phyloP scores from a whole-genome alignment of 2,329 filamentous ascomycete genomes.

The Penicillium sp. region DNA sequence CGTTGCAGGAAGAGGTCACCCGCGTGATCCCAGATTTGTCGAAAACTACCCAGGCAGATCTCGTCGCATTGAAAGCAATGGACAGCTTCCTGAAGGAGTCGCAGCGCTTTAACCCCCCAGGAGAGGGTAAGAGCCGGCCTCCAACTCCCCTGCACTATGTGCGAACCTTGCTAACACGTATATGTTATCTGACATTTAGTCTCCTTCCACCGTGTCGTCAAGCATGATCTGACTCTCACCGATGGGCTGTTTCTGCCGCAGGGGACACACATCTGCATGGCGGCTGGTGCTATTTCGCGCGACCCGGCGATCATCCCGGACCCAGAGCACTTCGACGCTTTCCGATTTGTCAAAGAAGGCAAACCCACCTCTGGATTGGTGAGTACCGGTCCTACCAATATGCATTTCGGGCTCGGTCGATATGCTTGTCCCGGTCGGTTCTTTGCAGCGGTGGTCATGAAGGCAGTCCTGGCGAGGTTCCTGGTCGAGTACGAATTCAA shows the following conservation, averaged over 20 bases:
- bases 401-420: conserved; percentile 30
- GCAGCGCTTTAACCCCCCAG: conserved; percentile 5
- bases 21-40: neutral
- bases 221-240: too few relatives aligned
- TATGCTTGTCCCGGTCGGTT: conserved; percentile 46
- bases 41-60: conserved; percentile 3
- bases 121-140: neutral
- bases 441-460: conserved; percentile 50
- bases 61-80: conserved; percentile 5
- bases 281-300: neutral
- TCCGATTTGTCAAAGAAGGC: conserved; percentile 8
- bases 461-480: conserved; percentile 47
- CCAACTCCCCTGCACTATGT: too few relatives aligned
- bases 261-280: too few relatives aligned
- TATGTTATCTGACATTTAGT: too few relatives aligned
- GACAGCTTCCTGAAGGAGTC: conserved; percentile 12
- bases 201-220: too few relatives aligned
- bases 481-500: conserved; percentile 49
- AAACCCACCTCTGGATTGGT: conserved; percentile 12
- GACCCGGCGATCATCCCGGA: conserved; percentile 1
- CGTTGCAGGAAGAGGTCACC: too few relatives aligned
- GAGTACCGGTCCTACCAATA: conserved; percentile 12
- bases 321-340: conserved; percentile 8
- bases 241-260: too few relatives aligned
- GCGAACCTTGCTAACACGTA: too few relatives aligned